Conservation (phyloP, 2,329 filamentous ascomycete genomes). For the Apiospora hydei region DNA sequence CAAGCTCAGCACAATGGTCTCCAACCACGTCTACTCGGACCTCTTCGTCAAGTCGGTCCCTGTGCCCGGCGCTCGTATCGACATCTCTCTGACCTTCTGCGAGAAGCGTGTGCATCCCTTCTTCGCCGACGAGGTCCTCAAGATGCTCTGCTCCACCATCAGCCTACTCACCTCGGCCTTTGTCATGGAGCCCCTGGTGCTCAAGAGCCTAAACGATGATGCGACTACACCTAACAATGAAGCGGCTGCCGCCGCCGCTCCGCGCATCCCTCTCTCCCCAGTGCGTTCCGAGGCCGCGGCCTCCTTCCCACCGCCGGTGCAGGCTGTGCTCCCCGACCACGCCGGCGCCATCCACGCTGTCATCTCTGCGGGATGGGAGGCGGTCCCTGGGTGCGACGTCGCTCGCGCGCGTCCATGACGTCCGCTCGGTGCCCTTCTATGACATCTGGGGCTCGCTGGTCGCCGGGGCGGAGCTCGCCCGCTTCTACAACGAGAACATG, state of each 20-base stretch:
- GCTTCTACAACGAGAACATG: slow-evolving; percentile 52
- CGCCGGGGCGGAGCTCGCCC: slow-evolving; percentile 55
- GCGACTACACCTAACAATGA: slow-evolving; percentile 30
- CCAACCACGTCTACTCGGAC: slow-evolving; percentile 52
- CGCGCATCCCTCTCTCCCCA: slow-evolving; percentile 50
- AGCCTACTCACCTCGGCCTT: slow-evolving; percentile 54
- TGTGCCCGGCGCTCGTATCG: slow-evolving; percentile 45
- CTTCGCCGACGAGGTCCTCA: slow-evolving; percentile 54
- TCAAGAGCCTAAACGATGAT: slow-evolving; percentile 51
- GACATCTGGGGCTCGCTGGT: slow-evolving; percentile 58
- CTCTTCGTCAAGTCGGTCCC: slow-evolving; percentile 53
- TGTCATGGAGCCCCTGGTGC: slow-evolving; percentile 54
- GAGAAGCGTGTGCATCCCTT: slow-evolving; percentile 49
- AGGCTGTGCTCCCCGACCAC: slow-evolving; percentile 48
- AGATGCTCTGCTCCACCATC: slow-evolving; percentile 54
- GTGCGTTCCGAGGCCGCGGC: slow-evolving; percentile 31
- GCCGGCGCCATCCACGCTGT: slow-evolving; percentile 49
- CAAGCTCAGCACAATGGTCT: slow-evolving; percentile 49
- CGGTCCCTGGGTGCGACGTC: slow-evolving; percentile 49
- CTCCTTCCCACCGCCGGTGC: slow-evolving; percentile 29
- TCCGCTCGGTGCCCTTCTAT: slow-evolving; percentile 57
- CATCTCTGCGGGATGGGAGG: slow-evolving; percentile 54
- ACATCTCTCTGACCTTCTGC: slow-evolving; percentile 55
- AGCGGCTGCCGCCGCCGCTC: slow-evolving; percentile 27
- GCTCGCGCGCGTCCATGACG: slow-evolving; percentile 49